Percentiles rank a stretch among this genome's conserved stretches.
Evolutionary conservation across 2,329 filamentous ascomycete species (phyloP).

Genomic region (Madurella fahalii): DNA sequence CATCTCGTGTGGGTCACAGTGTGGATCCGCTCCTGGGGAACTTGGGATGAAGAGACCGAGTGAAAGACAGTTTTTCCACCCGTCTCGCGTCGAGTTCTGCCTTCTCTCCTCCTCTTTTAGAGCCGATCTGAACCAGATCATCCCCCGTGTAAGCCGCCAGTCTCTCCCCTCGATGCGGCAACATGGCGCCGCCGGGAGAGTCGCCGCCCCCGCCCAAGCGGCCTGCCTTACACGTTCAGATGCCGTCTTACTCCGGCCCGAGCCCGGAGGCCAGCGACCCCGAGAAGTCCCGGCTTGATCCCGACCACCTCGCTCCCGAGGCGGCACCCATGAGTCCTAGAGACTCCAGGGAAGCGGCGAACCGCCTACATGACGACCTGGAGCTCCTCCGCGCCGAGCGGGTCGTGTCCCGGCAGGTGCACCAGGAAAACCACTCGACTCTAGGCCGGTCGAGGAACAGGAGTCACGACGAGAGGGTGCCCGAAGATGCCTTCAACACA

Average conservation of each 20-base stretch:
- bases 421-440: slow-evolving; percentile 26
- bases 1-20: slow-evolving; percentile 12
- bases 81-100: too few relatives aligned
- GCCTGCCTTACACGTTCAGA: slow-evolving; percentile 21
- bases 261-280: slow-evolving; percentile 8
- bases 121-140: neutral
- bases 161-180: slow-evolving; percentile 5
- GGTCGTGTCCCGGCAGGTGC: slow-evolving; percentile 42
- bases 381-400: slow-evolving; percentile 47
- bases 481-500: slow-evolving; percentile 45
- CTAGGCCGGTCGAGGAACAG: slow-evolving; percentile 30
- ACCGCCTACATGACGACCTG: slow-evolving; percentile 45
- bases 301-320: slow-evolving; percentile 18
- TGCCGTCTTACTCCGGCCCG: slow-evolving; percentile 16
- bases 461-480: slow-evolving; percentile 33
- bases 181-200: slow-evolving; percentile 16
- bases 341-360: slow-evolving; percentile 31
- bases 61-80: neutral
- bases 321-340: slow-evolving; percentile 17
- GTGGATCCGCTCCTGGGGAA: slow-evolving; percentile 10
- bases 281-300: slow-evolving; percentile 13
- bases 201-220: slow-evolving; percentile 1
- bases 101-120: neutral
- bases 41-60: slow-evolving; percentile 1
- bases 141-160: neutral